These are phyloP conservation scores for Penicillium cataractarum DNA, from an alignment of 495 filamentous ascomycete genomes.

Conservation along the genomic window DNA sequence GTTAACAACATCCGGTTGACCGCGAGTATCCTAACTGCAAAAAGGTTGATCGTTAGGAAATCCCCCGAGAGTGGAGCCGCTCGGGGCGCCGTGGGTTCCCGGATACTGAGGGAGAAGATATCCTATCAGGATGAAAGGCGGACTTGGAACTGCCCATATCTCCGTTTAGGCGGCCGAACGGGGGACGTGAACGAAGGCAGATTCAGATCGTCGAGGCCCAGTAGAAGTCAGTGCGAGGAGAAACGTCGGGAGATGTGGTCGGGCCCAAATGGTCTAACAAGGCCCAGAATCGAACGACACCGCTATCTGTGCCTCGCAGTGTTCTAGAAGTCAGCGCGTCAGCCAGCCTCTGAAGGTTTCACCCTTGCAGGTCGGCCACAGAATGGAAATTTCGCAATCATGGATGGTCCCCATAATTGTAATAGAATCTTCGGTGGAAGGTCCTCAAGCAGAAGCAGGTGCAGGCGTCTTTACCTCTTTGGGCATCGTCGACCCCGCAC, in stretches of 20 bases:
- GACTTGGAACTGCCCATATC: background rate
- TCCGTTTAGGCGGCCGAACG: background rate
- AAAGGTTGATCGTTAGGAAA: conserved; percentile 13
- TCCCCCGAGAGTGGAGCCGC: conserved; percentile 22
- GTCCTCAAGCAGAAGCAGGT: background rate
- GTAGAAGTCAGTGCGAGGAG: background rate
- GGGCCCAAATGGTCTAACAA: background rate
- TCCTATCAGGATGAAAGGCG: background rate
- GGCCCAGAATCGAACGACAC: conserved; percentile 1
- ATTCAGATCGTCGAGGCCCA: background rate
- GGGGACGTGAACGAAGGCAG: background rate
- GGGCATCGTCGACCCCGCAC: conserved; percentile 5
- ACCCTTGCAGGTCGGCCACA: background rate
- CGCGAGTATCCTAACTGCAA: conserved; percentile 15
- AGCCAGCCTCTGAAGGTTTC: background rate
- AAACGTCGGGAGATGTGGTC: background rate
- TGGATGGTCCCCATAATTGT: background rate
- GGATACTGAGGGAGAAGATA: background rate
- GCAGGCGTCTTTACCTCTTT: conserved; percentile 4
- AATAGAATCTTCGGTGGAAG: background rate
- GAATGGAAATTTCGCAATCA: background rate
- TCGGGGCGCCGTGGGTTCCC: conserved; percentile 6
- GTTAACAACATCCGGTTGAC: conserved; percentile 8
- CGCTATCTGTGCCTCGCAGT: background rate
- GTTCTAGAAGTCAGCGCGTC: conserved; percentile 8